Evolutionary conservation across 495 filamentous ascomycete genomes (phyloP), one percentile per base, ranked within the genome.

Genomic region (Durotheca rogersii): DNA sequence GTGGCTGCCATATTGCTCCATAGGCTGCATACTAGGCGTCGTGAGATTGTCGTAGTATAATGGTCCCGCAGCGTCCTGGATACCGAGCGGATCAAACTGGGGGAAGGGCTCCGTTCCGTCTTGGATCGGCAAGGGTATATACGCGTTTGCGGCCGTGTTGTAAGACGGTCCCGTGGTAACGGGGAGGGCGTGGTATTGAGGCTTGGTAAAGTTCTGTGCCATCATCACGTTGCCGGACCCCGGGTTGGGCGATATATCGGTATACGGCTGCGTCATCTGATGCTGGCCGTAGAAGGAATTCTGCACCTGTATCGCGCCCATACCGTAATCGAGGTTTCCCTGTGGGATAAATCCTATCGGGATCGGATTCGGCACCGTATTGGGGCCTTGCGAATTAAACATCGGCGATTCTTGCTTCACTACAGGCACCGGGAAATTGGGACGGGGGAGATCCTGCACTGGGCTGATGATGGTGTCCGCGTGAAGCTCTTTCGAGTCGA

Each of bases 381-480:
- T 47, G 11, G 30, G 30, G n/a, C 23, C 29, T n/a, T 42, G 53
- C 20, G 56, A 40, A 9, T 34, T 56, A 35, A 58, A 40, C 18
- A 33, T 23, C 5, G 60, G 58, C 18, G 49, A 58, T 31, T 77
- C 71, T 27, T 52, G 49, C 56, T 64, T 70, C 42, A 56, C 56
- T 16, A 65, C 53, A 58, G 65, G 67, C 12, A 59, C 44, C n/a
- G 64, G 65, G 48, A 71, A 74, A 5, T 47, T 52, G 11, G 72
- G 68, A 2, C 66, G 72, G 4, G 72, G 72, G 0, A 68, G 76
- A 16, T 79, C 76, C 47, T 84, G 79, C 32, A 83, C 75, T 9
- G 81, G 81, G 56, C 81, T 83, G 67, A 84, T 83, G 55, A 82
- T 75, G 19, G 79, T 83, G 50, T 83, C 74, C 12, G 75, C 72